Percentiles rank a stretch among this genome's conserved stretches.
These are phyloP conservation scores for Oryza nivara DNA, from an alignment of 176 grass and related monocot genomes.

Conservation along the genomic window DNA sequence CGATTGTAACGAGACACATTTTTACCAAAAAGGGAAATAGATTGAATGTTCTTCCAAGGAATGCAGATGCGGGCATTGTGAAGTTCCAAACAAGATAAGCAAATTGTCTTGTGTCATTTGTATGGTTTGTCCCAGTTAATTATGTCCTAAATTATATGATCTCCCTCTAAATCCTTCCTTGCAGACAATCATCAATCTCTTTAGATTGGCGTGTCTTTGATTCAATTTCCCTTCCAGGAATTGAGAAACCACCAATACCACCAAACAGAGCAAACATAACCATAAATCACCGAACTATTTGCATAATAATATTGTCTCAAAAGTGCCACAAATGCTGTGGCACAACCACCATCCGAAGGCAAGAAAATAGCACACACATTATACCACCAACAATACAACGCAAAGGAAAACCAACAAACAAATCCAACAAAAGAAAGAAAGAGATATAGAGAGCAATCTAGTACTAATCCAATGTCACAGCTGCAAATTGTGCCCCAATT, in stretches of 20 bases:
- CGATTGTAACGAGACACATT: not conserved
- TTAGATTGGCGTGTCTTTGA: too few species aligned
- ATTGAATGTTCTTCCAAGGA: not conserved
- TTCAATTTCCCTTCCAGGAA: too few species aligned
- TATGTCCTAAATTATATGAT: not conserved
- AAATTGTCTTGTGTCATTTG: too few species aligned
- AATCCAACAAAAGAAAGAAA: constrained; percentile 2
- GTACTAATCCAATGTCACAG: constrained; percentile 30
- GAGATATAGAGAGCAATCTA: not conserved
- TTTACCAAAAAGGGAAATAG: not conserved
- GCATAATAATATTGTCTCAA: not conserved
- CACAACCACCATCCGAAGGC: not conserved
- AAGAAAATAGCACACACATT: not conserved
- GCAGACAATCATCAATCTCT: not conserved
- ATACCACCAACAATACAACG: constrained; percentile 23
- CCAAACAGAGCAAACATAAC: not conserved
- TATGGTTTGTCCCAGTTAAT: not conserved
- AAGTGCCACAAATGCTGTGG: constrained; percentile 45
- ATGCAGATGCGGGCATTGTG: not conserved
- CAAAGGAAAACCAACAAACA: not conserved
- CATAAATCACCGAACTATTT: not conserved
- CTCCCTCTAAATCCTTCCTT: not conserved
- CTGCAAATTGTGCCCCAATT: not conserved
- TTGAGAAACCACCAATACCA: not conserved
- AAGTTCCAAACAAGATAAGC: not conserved